These are phyloP conservation scores for Schizophyllum amplum DNA, from an alignment of 1,284 basidiomycete genomes.

Conservation along the genomic window DNA sequence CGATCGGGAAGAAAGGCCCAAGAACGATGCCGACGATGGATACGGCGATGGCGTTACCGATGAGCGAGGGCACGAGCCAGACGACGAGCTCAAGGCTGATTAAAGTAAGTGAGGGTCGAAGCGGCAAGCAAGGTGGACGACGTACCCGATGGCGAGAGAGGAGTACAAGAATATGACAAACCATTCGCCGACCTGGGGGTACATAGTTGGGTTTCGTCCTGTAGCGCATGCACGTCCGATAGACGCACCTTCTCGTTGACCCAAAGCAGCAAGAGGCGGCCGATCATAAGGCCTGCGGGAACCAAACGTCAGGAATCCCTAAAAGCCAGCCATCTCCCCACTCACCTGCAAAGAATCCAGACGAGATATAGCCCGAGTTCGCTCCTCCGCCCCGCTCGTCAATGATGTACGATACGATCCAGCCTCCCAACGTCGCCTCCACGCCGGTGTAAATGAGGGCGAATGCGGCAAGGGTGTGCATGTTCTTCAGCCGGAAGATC, in stretches of 20 bases:
- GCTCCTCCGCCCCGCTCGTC: constrained; percentile 26
- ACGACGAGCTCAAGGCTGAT: constrained; percentile 14
- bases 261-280: constrained; percentile 40
- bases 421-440: constrained; percentile 20
- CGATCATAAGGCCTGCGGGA: constrained; percentile 36
- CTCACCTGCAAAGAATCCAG: constrained; percentile 32
- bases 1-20: constrained; percentile 61
- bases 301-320: background rate
- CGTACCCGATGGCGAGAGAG: constrained; percentile 19
- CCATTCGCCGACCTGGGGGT: constrained; percentile 20
- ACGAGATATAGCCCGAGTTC: constrained; percentile 29
- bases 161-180: constrained; percentile 19
- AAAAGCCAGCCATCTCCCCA: background rate
- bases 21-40: constrained; percentile 35
- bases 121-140: constrained; percentile 1
- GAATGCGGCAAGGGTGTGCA: constrained; percentile 57
- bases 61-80: constrained; percentile 15
- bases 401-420: constrained; percentile 42
- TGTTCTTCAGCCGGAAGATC: constrained; percentile 41
- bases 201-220: constrained; percentile 17
- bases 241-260: constrained; percentile 36
- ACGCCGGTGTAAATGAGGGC: constrained; percentile 31
- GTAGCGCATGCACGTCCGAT: constrained; percentile 17
- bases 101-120: background rate
- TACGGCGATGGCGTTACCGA: constrained; percentile 13